A percentile compares a stretch with the other conserved stretches of the same genome.
phyloP scores from a whole-genome alignment of 1,284 basidiomycete genomes.

The Xerocomus amazonicus region DNA sequence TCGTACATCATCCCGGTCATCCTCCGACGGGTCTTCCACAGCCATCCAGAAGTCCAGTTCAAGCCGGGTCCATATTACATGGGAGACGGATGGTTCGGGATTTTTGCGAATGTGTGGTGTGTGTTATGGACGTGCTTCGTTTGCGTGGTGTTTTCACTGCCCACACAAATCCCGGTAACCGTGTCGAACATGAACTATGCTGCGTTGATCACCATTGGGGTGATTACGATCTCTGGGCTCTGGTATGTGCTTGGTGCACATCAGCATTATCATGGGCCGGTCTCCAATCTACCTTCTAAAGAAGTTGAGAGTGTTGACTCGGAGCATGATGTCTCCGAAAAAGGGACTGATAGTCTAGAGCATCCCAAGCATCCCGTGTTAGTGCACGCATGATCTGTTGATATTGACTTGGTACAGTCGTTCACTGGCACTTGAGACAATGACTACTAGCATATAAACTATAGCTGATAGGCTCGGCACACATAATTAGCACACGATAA shows the following conservation, averaged over 20 bases:
- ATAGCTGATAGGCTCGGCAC: too few relatives aligned
- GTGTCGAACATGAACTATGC: constrained; percentile 30
- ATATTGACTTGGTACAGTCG: too few relatives aligned
- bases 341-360: background rate
- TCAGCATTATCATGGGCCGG: constrained; percentile 29
- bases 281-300: constrained; percentile 21
- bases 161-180: constrained; percentile 69
- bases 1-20: constrained; percentile 76
- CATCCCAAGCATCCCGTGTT: too few relatives aligned
- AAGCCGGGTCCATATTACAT: constrained; percentile 89
- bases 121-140: constrained; percentile 70
- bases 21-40: constrained; percentile 64
- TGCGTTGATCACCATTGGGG: constrained; percentile 27
- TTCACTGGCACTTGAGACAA: too few relatives aligned
- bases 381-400: too few relatives aligned
- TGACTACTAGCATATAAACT: too few relatives aligned
- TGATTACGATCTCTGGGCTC: constrained; percentile 25
- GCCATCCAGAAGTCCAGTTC: constrained; percentile 83
- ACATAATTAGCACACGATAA: too few relatives aligned
- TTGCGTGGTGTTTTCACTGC: constrained; percentile 69
- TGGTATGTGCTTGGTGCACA: constrained; percentile 28
- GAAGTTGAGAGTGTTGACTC: background rate
- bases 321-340: constrained; percentile 1
- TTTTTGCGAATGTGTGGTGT: constrained; percentile 61
- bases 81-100: constrained; percentile 69